Evolutionary conservation across 1,284 basidiomycete species (phyloP).

Genomic region (Ganoderma sp.): DNA sequence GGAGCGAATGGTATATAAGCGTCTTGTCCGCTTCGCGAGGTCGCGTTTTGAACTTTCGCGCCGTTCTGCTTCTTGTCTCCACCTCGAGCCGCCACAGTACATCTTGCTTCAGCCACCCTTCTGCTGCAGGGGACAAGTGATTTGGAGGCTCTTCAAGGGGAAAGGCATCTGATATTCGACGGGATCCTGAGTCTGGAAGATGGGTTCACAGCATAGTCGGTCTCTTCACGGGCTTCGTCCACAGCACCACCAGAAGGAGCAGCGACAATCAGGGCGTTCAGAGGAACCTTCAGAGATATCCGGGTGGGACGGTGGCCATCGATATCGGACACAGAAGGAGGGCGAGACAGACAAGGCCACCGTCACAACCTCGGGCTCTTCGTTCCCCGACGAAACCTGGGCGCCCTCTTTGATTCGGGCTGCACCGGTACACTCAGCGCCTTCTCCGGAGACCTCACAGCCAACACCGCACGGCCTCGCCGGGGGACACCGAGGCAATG

Average conservation of each 20-base stretch:
- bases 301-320: conserved; percentile 10
- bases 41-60: not conserved
- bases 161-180: not conserved
- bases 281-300: not conserved
- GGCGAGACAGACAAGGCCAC: not conserved
- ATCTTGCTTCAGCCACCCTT: not conserved
- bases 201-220: conserved; percentile 16
- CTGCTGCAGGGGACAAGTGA: not conserved
- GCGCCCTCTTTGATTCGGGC: conserved; percentile 1
- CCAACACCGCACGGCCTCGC: conserved; percentile 8
- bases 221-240: not conserved
- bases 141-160: not conserved
- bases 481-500: not conserved
- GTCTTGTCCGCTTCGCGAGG: not conserved
- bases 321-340: conserved; percentile 9
- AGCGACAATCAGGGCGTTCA: not conserved
- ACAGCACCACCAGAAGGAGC: conserved; percentile 12
- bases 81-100: not conserved
- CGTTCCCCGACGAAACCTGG: not conserved
- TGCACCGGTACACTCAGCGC: conserved; percentile 11
- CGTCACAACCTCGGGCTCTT: not conserved
- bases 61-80: not conserved
- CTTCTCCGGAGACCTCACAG: conserved; percentile 3
- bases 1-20: conserved; percentile 6
- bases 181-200: not conserved